These are phyloP conservation scores for Detonula confervacea DNA, from an alignment of 352 stramenopile species.

Conservation along the genomic window DNA sequence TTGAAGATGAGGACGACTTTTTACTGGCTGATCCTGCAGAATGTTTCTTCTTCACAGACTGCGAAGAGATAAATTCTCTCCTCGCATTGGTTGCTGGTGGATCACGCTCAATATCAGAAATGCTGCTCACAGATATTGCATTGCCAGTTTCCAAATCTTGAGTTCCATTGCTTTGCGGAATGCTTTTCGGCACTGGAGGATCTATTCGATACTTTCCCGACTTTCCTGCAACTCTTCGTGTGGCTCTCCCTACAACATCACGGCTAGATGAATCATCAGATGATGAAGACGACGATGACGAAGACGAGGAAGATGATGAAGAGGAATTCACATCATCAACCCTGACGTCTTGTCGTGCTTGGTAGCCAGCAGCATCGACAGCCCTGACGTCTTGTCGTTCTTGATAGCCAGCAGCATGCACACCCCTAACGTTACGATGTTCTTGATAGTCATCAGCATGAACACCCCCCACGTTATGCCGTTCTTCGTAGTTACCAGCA, in stretches of 20 bases:
- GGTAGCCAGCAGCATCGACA: too few relatives aligned
- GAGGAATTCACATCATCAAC: constrained; percentile 18
- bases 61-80: not conserved
- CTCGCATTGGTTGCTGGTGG: not conserved
- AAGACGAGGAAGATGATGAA: constrained; percentile 39
- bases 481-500: not conserved
- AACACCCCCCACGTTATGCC: not conserved
- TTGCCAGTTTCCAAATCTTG: not conserved
- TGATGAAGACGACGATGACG: constrained; percentile 15
- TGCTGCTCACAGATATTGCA: not conserved
- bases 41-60: not conserved
- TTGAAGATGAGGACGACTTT: not conserved
- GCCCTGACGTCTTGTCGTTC: too few relatives aligned
- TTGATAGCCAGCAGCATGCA: too few relatives aligned
- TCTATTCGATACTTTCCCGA: too few relatives aligned
- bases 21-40: not conserved
- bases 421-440: too few relatives aligned
- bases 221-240: too few relatives aligned
- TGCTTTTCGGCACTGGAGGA: not conserved
- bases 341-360: too few relatives aligned
- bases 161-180: not conserved
- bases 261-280: constrained; percentile 4
- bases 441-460: constrained; percentile 1
- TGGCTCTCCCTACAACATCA: not conserved
- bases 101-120: not conserved